These are phyloP conservation scores for Monosporascus sp. DNA, from an alignment of 2,329 filamentous ascomycete genomes.

Conservation along the genomic window DNA sequence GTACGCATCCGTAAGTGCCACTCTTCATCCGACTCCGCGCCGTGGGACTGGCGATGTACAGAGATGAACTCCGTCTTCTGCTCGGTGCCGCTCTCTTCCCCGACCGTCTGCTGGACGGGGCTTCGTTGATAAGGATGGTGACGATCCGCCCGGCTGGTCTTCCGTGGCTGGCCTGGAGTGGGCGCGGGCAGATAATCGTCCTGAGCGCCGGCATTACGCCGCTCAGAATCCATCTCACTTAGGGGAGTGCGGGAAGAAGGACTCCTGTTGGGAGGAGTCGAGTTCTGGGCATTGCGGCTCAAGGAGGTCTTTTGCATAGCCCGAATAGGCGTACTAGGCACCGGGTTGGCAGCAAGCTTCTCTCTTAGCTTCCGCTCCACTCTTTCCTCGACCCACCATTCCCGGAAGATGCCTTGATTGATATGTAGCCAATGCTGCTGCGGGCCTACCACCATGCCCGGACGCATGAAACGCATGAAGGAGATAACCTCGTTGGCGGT, in stretches of 20 bases:
- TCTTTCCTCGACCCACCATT: conserved; percentile 95
- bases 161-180: conserved; percentile 91
- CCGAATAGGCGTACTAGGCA: conserved; percentile 56
- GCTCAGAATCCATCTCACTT: conserved; percentile 88
- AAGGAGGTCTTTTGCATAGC: conserved; percentile 55
- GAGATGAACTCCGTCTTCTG: conserved; percentile 56
- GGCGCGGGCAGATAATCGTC: conserved; percentile 93
- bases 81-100: conserved; percentile 47
- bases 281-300: conserved; percentile 60
- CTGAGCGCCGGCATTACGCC: conserved; percentile 59
- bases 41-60: conserved; percentile 56
- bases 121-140: conserved; percentile 67
- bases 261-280: conserved; percentile 78
- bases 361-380: conserved; percentile 62
- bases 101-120: conserved; percentile 37
- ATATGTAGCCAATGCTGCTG: conserved; percentile 99
- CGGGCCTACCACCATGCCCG: conserved; percentile 96
- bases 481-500: conserved; percentile 96
- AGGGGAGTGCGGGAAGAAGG: conserved; percentile 74
- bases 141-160: conserved; percentile 72
- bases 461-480: conserved; percentile 98
- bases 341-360: conserved; percentile 46
- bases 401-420: conserved; percentile 94
- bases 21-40: conserved; percentile 75
- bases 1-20: conserved; percentile 69